Evolutionary conservation across 75 land plant genomes (phyloP).

Genomic region (Adiantum capillusveneris): DNA sequence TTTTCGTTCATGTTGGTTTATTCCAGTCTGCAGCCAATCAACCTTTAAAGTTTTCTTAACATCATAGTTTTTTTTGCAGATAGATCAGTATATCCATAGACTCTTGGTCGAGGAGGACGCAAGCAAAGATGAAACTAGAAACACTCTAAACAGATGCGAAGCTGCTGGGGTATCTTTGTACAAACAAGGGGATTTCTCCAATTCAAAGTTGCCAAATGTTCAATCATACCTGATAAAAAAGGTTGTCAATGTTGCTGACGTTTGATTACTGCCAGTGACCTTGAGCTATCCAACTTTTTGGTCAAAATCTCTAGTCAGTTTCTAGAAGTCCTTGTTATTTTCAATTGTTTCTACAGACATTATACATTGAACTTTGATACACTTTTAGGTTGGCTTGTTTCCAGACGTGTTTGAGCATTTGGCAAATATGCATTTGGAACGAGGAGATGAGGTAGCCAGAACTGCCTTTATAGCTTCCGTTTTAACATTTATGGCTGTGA

Average conservation of each 20-base stretch:
- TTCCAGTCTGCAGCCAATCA: too few relatives aligned
- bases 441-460: constrained; percentile 76
- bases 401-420: constrained; percentile 88
- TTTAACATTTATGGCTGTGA: too few relatives aligned
- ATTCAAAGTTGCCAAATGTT: constrained; percentile 45
- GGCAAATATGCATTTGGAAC: constrained; percentile 55
- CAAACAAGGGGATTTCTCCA: constrained; percentile 53
- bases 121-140: constrained; percentile 3
- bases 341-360: too few relatives aligned
- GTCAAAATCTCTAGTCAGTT: too few relatives aligned
- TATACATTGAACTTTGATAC: background rate
- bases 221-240: constrained; percentile 80
- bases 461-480: too few relatives aligned
- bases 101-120: constrained; percentile 84
- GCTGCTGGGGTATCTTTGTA: constrained; percentile 48
- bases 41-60: too few relatives aligned
- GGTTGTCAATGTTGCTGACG: too few relatives aligned
- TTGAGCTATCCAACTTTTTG: too few relatives aligned
- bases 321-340: too few relatives aligned
- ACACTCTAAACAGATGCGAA: constrained; percentile 24
- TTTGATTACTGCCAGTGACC: too few relatives aligned
- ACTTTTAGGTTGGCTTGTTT: constrained; percentile 74
- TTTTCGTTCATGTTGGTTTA: too few relatives aligned
- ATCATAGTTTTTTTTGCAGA: constrained; percentile 45
- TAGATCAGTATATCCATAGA: constrained; percentile 76